Conservation (phyloP, 2,329 filamentous ascomycete genomes). For the Byssochlamys sp. region DNA sequence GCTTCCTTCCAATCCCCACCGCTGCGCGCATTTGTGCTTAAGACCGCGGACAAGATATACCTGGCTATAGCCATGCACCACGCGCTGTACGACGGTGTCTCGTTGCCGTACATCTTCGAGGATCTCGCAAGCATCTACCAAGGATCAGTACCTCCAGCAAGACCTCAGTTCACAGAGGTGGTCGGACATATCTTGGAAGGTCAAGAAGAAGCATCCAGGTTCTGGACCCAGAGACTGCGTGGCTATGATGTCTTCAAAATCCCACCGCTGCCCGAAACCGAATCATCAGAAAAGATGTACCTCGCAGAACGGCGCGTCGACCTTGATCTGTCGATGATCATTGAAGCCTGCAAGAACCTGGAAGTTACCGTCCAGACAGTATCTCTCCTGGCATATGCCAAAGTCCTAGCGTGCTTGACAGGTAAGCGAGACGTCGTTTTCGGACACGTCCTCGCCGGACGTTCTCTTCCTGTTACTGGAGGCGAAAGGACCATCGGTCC, state of each 20-base stretch:
- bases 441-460: conserved; percentile 45
- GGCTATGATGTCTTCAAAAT: conserved; percentile 15
- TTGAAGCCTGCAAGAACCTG: conserved; percentile 15
- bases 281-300: conserved; percentile 10
- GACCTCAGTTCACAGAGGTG: conserved; percentile 34
- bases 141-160: conserved; percentile 11
- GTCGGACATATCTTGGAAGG: conserved; percentile 44
- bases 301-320: conserved; percentile 11
- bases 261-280: conserved; percentile 6
- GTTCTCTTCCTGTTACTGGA: conserved; percentile 38
- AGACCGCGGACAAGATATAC: conserved; percentile 22
- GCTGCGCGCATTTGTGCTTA: conserved; percentile 27
- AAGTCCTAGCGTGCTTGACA: conserved; percentile 20
- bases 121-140: conserved; percentile 57
- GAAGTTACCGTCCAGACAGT: conserved; percentile 22
- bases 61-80: conserved; percentile 63
- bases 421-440: conserved; percentile 28
- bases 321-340: conserved; percentile 9
- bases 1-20: conserved; percentile 15
- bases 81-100: conserved; percentile 78
- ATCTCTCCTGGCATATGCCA: conserved; percentile 20
- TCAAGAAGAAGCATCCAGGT: conserved; percentile 34
- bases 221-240: conserved; percentile 15
- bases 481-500: conserved; percentile 43
- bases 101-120: conserved; percentile 60